Evolutionary conservation across 495 filamentous ascomycete species (phyloP).

Genomic region (Letharia lupina): DNA sequence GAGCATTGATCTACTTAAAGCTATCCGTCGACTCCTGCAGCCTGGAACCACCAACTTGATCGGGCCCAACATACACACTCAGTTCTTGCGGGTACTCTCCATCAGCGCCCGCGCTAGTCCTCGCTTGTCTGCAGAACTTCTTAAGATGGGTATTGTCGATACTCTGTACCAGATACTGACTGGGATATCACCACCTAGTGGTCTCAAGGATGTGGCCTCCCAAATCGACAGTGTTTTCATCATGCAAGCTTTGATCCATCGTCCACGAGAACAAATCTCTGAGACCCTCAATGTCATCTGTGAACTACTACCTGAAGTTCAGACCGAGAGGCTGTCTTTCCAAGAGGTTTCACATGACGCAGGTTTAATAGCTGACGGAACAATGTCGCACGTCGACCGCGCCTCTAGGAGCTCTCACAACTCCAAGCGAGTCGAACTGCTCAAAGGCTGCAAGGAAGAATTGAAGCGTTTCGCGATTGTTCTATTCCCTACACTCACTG

Average conservation of each 20-base stretch:
- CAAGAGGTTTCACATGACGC: conserved; percentile 47
- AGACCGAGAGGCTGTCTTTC: conserved; percentile 41
- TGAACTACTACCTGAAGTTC: conserved; percentile 74
- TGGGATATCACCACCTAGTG: conserved; percentile 82
- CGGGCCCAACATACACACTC: conserved; percentile 89
- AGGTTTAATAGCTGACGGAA: conserved; percentile 35
- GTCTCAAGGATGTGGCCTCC: conserved; percentile 67
- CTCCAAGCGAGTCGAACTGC: conserved; percentile 66
- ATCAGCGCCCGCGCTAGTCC: conserved; percentile 85
- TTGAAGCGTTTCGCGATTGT: conserved; percentile 89
- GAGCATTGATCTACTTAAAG: conserved; percentile 73
- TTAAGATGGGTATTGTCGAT: conserved; percentile 96
- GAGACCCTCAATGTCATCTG: conserved; percentile 98
- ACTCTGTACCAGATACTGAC: conserved; percentile 97
- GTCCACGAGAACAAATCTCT: conserved; percentile 91
- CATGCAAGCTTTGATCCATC: conserved; percentile 96
- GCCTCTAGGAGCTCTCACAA: conserved; percentile 54
- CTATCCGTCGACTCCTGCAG: conserved; percentile 80
- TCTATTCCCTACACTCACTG: conserved; percentile 90
- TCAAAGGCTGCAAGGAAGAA: conserved; percentile 74
- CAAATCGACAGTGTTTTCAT: conserved; percentile 96
- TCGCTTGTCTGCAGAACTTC: conserved; percentile 73
- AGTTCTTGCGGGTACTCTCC: conserved; percentile 84
- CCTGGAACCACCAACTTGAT: conserved; percentile 96
- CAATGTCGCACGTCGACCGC: conserved; percentile 32